A percentile compares a stretch with the other conserved stretches of the same genome.
phyloP scores from a whole-genome alignment of 2,329 filamentous ascomycete genomes.

The Aspergillus versicolor region DNA sequence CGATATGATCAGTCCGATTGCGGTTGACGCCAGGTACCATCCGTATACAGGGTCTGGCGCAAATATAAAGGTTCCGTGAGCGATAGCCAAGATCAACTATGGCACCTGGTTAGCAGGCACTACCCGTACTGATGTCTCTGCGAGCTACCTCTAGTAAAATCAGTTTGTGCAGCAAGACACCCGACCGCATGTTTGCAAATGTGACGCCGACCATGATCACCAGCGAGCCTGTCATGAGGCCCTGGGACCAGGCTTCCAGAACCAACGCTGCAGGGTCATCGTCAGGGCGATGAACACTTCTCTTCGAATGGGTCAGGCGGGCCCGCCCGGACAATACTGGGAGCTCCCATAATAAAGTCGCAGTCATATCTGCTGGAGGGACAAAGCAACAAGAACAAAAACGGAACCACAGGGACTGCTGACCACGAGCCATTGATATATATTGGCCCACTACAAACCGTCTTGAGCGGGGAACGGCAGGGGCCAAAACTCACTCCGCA shows the following conservation, averaged over 20 bases:
- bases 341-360: no score
- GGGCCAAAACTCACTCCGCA: no score
- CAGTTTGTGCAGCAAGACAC: constrained; percentile 50
- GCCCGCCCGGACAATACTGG: no score
- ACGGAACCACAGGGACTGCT: no score
- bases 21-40: constrained; percentile 64
- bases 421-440: no score
- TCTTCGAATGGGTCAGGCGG: neutral
- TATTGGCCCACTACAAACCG: no score
- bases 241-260: constrained; percentile 50
- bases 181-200: constrained; percentile 48
- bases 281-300: neutral
- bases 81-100: constrained; percentile 56
- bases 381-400: no score
- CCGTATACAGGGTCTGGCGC: constrained; percentile 56
- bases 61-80: constrained; percentile 62
- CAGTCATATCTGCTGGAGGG: no score
- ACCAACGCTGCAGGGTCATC: neutral
- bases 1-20: constrained; percentile 61
- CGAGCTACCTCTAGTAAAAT: constrained; percentile 49
- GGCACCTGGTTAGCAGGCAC: neutral
- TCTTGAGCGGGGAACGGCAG: no score
- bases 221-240: constrained; percentile 50
- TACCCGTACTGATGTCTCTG: neutral
- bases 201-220: constrained; percentile 52